Evolutionary conservation across 495 filamentous ascomycete genomes (phyloP).

Genomic region (Filosporella fistucella): DNA sequence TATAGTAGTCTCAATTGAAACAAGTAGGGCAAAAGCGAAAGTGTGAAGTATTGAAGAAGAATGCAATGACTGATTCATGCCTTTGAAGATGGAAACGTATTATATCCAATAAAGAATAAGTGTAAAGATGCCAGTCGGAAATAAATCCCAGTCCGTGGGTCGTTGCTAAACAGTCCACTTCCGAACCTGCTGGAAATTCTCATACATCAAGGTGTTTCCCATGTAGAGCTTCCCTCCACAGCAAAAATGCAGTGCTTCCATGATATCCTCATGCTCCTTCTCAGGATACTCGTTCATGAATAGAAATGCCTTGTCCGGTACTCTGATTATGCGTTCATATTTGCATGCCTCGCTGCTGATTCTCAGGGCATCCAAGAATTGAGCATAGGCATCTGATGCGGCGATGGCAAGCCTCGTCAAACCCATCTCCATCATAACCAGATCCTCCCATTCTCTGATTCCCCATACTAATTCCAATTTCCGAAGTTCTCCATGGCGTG

Average conservation of each 20-base stretch:
- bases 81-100: no score
- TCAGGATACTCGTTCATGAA: background rate
- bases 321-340: slow-evolving; percentile 9
- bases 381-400: no score
- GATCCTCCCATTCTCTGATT: background rate
- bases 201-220: slow-evolving; percentile 13
- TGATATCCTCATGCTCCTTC: background rate
- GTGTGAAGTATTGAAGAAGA: no score
- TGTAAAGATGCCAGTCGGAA: no score
- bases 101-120: no score
- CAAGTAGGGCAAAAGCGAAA: no score
- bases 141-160: no score
- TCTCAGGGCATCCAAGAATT: slow-evolving; percentile 3
- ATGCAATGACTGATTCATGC: no score
- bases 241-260: slow-evolving; percentile 12
- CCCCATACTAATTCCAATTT: slow-evolving; percentile 6
- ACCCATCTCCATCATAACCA: background rate
- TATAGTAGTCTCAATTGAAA: no score
- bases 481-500: slow-evolving; percentile 3
- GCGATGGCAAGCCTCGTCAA: no score
- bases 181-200: background rate
- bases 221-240: slow-evolving; percentile 11
- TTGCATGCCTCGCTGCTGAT: background rate
- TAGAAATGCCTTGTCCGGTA: background rate
- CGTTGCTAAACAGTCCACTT: no score